phyloP scores from a whole-genome alignment of 2,329 filamentous ascomycete genomes.

The Colletotrichum tropicale region DNA sequence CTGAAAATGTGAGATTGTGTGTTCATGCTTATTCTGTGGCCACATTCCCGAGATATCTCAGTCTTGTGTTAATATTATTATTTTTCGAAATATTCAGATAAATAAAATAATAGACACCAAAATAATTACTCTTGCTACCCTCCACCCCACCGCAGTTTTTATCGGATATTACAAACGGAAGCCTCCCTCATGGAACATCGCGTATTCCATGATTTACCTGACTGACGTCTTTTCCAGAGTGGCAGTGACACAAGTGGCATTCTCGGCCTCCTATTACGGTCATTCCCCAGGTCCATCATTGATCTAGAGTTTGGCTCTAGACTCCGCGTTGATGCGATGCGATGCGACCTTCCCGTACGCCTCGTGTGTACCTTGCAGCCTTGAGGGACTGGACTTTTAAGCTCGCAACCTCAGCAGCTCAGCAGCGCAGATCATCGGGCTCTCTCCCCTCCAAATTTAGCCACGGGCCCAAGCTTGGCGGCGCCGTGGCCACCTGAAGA shows the following conservation, averaged over 20 bases:
- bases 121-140: not conserved
- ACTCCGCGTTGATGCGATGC: not conserved
- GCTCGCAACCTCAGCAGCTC: not conserved
- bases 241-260: not conserved
- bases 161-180: not conserved
- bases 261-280: not conserved
- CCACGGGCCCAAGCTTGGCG: not conserved
- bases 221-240: not conserved
- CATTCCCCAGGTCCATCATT: not conserved
- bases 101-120: not conserved
- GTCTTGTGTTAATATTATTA: not conserved
- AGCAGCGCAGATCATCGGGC: slow-evolving; percentile 10
- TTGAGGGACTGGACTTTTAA: not conserved
- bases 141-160: not conserved
- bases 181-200: not conserved
- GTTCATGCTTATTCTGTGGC: slow-evolving; percentile 19
- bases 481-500: slow-evolving; percentile 3
- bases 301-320: not conserved
- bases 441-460: not conserved
- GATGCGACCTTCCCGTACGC: not conserved
- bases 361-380: not conserved
- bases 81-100: not conserved
- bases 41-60: not conserved
- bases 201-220: not conserved
- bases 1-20: slow-evolving; percentile 5